Evolutionary conservation across 805 yeast species (phyloP).

Genomic region (Candida schatavii): DNA sequence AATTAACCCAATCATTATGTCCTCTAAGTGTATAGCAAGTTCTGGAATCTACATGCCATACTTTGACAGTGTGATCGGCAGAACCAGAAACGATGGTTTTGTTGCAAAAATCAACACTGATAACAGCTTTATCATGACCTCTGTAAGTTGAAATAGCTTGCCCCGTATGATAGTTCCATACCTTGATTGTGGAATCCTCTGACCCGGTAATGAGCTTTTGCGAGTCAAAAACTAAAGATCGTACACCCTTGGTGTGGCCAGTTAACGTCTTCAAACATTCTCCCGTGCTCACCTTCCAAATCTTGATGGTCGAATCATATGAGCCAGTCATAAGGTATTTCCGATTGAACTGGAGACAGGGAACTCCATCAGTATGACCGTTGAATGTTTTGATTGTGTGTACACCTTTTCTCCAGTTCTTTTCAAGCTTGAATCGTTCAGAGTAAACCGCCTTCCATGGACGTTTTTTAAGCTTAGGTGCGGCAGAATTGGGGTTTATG

Average conservation of each 20-base stretch:
- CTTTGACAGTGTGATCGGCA: constrained; percentile 87
- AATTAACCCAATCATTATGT: constrained; percentile 88
- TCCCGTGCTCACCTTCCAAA: constrained; percentile 90
- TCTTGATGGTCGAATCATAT: constrained; percentile 82
- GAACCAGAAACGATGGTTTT: constrained; percentile 90
- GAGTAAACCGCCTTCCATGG: constrained; percentile 96
- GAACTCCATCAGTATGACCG: constrained; percentile 88
- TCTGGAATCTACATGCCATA: constrained; percentile 94
- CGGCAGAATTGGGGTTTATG: neutral
- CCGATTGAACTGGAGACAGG: constrained; percentile 81
- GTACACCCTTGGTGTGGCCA: constrained; percentile 89
- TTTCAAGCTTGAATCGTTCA: constrained; percentile 86
- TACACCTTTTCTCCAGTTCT: constrained; percentile 89
- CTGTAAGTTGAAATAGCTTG: constrained; percentile 90
- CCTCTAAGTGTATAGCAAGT: constrained; percentile 92
- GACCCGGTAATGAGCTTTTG: constrained; percentile 91
- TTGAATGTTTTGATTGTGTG: constrained; percentile 60
- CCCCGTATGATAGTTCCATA: constrained; percentile 96
- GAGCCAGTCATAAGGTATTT: constrained; percentile 83
- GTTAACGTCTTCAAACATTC: constrained; percentile 69
- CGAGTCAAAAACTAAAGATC: constrained; percentile 80
- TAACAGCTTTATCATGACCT: constrained; percentile 86
- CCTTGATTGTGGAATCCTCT: constrained; percentile 84
- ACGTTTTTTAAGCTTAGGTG: constrained; percentile 35
- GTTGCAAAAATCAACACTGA: constrained; percentile 75